Base-by-base conservation (phyloP, 148 eudicot species). In the Rhododendron kiyosumense region DNA sequence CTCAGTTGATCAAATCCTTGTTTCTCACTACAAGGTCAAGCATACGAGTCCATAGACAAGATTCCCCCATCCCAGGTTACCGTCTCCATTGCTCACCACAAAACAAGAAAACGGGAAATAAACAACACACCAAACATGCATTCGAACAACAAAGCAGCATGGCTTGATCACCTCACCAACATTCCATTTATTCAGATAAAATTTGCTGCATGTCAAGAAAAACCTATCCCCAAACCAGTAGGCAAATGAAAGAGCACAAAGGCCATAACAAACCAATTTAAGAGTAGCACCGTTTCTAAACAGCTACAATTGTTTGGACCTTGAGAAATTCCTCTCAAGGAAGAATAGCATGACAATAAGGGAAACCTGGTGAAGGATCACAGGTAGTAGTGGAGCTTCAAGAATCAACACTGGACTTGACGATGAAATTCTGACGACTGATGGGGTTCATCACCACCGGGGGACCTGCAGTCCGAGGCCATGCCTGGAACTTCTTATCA, bases 401-500 rank as follows among this genome's bases (percentile, higher is more conserved):
- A 74, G 83, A 71, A 20, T 90, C 91, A 32, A 81, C 41, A 17
- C 81, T 41, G 85, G 89, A 46, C 65, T 89, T 92, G 85, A 92
- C 91, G 26, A 92, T 92, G 85, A 87, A 92, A 79, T 92, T 92
- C 48, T 90, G 92, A 84, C 93, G 93, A 79, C 92, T 92, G 84
- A 92, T 92, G 17, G 93, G 93, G 86, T 92, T 92, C 93, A 92
- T 92, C 30, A 92, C 92, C 76, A 92, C 93, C 0, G 93, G 93
- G 36, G 92, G 90, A 28, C 93, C 93, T 9, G 92, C 93, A 38
- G 93, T 90, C 75, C 93, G 89, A 18, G 93, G 93, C 93, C 93
- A 92, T 34, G 92, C 92, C 86, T 90, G 90, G 76, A 90, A 86
- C 88, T 89, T 92, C 81, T 88, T 92, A 83, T 92, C 92, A 38